phyloP scores from a whole-genome alignment of 805 yeast species.

The Wickerhamomyces rabaulensis region DNA sequence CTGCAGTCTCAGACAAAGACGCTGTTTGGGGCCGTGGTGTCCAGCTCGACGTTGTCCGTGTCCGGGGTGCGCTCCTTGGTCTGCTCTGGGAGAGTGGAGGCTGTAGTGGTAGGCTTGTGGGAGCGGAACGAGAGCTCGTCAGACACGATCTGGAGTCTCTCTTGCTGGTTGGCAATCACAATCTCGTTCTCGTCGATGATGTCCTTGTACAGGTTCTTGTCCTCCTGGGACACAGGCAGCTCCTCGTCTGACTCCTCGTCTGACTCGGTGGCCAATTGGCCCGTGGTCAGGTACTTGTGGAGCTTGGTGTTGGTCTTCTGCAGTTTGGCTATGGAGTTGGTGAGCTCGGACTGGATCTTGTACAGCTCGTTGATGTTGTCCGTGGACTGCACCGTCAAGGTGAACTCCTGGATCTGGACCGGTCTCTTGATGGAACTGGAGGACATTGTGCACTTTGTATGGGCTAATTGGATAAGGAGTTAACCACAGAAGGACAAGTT shows the following conservation, averaged over 20 bases:
- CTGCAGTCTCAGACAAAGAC: slow-evolving; percentile 23
- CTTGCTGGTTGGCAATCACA: slow-evolving; percentile 47
- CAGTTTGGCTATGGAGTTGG: slow-evolving; percentile 40
- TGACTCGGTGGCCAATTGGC: slow-evolving; percentile 18
- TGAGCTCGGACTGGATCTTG: slow-evolving; percentile 28
- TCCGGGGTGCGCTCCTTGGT: slow-evolving; percentile 12
- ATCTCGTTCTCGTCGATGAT: slow-evolving; percentile 50
- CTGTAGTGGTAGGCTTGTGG: background rate
- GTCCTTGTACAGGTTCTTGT: slow-evolving; percentile 46
- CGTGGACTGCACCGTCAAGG: slow-evolving; percentile 42
- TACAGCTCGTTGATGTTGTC: slow-evolving; percentile 41
- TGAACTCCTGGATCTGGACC: slow-evolving; percentile 41
- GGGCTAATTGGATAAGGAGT: too few relatives aligned
- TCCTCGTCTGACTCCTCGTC: slow-evolving; percentile 23
- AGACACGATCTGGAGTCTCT: slow-evolving; percentile 39
- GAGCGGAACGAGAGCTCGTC: slow-evolving; percentile 36
- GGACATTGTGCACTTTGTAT: slow-evolving; percentile 23
- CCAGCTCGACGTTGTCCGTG: slow-evolving; percentile 33
- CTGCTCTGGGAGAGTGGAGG: background rate
- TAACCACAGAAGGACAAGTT: background rate
- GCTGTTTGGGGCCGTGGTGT: slow-evolving; percentile 31
- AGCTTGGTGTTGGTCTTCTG: slow-evolving; percentile 48
- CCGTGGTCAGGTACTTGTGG: slow-evolving; percentile 34
- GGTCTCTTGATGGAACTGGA: slow-evolving; percentile 28
- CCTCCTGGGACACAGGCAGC: slow-evolving; percentile 31